Conservation (phyloP, 2,329 filamentous ascomycete species). For the Ilyonectria sp. region DNA sequence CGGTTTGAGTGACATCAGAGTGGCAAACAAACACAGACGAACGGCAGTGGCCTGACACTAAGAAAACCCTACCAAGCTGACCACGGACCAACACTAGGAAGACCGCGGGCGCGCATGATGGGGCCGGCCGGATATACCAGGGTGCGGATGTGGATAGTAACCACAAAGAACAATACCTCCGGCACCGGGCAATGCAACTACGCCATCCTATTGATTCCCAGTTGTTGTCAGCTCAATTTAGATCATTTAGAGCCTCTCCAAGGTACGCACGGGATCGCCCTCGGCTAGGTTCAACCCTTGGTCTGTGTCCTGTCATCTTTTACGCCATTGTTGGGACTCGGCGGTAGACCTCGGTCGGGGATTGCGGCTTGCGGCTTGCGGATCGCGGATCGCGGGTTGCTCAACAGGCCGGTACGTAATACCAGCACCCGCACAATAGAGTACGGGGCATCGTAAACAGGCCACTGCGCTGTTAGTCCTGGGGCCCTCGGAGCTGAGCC, state of each 20-base stretch:
- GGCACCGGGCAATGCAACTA: not conserved
- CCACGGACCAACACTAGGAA: not conserved
- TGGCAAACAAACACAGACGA: not conserved
- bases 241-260: constrained; percentile 22
- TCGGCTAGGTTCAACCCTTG: not conserved
- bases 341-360: not conserved
- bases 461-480: not conserved
- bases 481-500: not conserved
- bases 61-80: not conserved
- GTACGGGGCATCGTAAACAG: not conserved
- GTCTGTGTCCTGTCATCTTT: not conserved
- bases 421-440: not conserved
- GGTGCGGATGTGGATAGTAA: not conserved
- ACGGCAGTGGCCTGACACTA: not conserved
- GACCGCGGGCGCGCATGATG: not conserved
- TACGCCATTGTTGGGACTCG: not conserved
- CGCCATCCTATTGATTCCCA: constrained; percentile 36
- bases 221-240: constrained; percentile 27
- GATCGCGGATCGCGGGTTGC: too few species aligned
- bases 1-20: not conserved
- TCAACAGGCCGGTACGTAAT: not conserved
- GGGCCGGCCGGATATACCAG: constrained; percentile 1
- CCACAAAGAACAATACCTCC: constrained; percentile 20
- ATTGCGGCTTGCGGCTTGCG: too few species aligned
- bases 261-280: constrained; percentile 26